phyloP scores from a whole-genome alignment of 495 filamentous ascomycete genomes.

The Emericellopsis terricola region DNA sequence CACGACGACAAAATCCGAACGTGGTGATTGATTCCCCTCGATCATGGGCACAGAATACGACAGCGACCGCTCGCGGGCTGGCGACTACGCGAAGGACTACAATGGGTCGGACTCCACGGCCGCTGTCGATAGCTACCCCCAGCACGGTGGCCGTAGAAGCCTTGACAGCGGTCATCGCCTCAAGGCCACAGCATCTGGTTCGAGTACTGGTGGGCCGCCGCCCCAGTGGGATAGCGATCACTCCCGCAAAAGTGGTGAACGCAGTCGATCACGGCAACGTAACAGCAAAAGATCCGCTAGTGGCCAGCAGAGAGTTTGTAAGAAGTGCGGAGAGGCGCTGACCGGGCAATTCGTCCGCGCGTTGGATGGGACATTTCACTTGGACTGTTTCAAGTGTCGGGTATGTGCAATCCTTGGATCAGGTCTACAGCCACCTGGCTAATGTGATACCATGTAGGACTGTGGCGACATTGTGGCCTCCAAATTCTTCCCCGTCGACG shows the following conservation, averaged over 20 bases:
- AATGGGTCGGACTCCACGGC: neutral
- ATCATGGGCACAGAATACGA: too few species aligned
- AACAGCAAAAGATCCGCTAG: slow-evolving; percentile 28
- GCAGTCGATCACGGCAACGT: slow-evolving; percentile 17
- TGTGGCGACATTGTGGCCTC: slow-evolving; percentile 92
- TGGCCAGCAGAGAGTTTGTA: slow-evolving; percentile 49
- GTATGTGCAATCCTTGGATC: slow-evolving; percentile 32
- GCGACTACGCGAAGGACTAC: neutral
- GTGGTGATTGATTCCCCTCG: too few species aligned
- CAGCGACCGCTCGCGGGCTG: too few species aligned
- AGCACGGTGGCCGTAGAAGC: neutral
- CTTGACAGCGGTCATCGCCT: neutral
- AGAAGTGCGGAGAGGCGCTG: slow-evolving; percentile 70
- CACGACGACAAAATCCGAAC: neutral
- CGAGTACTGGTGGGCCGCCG: neutral
- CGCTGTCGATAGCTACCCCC: neutral
- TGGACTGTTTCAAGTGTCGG: slow-evolving; percentile 95
- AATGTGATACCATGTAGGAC: slow-evolving; percentile 38
- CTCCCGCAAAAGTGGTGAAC: slow-evolving; percentile 18
- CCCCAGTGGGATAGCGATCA: neutral
- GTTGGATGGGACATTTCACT: slow-evolving; percentile 78
- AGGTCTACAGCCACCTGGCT: neutral
- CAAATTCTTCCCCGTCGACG: slow-evolving; percentile 95
- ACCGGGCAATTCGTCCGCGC: slow-evolving; percentile 94
- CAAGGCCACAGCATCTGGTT: neutral